A percentile compares a stretch with the other conserved stretches of the same genome.
These are phyloP conservation scores for Pleurotus cornucopiae DNA, from an alignment of 768 basidiomycete species.

Conservation along the genomic window DNA sequence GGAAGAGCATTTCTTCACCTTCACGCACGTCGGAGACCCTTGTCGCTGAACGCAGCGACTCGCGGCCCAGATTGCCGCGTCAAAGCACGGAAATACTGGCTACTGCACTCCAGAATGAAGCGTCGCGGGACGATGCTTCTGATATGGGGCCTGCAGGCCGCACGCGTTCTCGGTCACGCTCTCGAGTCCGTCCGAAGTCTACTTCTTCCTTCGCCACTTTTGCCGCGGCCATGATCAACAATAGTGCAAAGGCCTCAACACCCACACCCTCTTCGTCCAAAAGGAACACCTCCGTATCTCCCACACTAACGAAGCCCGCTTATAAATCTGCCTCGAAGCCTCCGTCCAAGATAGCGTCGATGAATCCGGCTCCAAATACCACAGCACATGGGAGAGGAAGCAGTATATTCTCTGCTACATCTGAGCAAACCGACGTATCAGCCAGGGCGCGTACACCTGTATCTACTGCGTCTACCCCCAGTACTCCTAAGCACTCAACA, in stretches of 20 bases:
- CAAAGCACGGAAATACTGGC: too few species aligned
- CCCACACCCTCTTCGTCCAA: neutral
- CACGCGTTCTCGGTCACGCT: constrained; percentile 3
- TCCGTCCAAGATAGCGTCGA: too few species aligned
- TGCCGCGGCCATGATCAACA: neutral
- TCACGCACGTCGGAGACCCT: too few species aligned
- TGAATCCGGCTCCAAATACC: too few species aligned
- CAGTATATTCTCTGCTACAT: neutral
- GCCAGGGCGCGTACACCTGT: neutral
- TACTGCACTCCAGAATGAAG: too few species aligned
- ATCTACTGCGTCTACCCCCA: neutral
- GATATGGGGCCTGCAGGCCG: constrained; percentile 1
- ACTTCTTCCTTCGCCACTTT: neutral
- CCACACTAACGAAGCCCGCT: neutral
- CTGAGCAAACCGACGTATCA: neutral
- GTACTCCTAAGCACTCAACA: neutral
- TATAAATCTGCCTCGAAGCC: too few species aligned
- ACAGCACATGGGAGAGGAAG: neutral
- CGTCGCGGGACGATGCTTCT: neutral
- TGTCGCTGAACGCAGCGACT: too few species aligned
- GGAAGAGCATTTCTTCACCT: neutral
- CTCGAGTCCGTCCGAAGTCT: neutral
- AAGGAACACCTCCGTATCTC: too few species aligned
- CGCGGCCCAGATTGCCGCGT: too few species aligned
- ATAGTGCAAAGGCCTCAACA: neutral